Base-by-base conservation (phyloP, 768 basidiomycete species). In the Infundibulicybe gibba region DNA sequence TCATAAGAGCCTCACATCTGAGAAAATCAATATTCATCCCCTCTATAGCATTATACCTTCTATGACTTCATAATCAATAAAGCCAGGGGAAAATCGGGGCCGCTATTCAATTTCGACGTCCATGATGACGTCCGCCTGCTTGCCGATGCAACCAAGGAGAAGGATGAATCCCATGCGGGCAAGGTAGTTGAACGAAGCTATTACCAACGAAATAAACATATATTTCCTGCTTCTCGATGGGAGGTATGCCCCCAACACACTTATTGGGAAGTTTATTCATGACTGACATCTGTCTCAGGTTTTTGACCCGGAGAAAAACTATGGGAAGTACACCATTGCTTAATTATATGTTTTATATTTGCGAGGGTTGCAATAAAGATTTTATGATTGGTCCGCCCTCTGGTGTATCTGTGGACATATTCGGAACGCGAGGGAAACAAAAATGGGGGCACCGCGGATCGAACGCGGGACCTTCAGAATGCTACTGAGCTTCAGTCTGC, bases 61-160 rank as follows among this genome's bases (percentile, higher is more conserved):
- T 98, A 97, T 64, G 90, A 94, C 66, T 98, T 99, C 54, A 97
- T 99, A 54, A 75, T 98, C 57, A 98, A 98, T 76, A 97, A 97
- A 68, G 94, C 94, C 6, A 84, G 97, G 17, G 97, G 97, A 20
- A 99, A 99, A 66, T 97, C 94, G 0, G 97, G 97, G 0, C 97
- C 97, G 5, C 68, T 99, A 46, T 99, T 99, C 72, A 97, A 89
- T 65, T 99, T 99, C 60, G 97, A 99, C 65, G 97, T 98, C 5
- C 97, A 99, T 63, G 97, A 99, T 61, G 97, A 99, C 62, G 90
- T 99, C 3, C 88, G 97, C 14, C 66, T 99, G 53, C 74, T 97
- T 16, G 86, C 90, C 17, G 97, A 99, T 60, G 97, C 95, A 2
- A 92, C 94, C 1, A 81, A 86, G 54, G 97, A 99, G 68, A 98